Evolutionary conservation across 2,329 filamentous ascomycete genomes (phyloP), one percentile per base, ranked within the genome.

Genomic region (Pseudogymnoascus sp.): DNA sequence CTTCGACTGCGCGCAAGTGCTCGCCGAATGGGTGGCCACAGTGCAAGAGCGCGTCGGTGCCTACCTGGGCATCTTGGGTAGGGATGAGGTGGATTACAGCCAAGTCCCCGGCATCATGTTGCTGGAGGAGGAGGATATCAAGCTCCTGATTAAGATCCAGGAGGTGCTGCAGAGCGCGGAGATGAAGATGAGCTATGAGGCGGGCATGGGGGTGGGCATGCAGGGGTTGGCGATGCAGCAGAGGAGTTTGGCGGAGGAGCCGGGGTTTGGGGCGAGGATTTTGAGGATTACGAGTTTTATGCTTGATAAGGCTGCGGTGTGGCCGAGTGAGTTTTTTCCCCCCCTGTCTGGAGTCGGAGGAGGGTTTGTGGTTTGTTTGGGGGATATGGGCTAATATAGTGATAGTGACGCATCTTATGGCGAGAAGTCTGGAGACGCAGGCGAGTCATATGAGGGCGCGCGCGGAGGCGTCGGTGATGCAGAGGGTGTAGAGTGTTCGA

Each of bases 11-110:
- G 90, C 91, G 2, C 93, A 97, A 73, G 92, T 98, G 1, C 83
- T 99, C 34, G 92, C 92, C 0, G 93, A 98, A 76, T 99, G 93
- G 93, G 85, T 95, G 43, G 90, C 90, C 4, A 95, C 92, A 1
- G 85, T 98, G 3, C 95, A 99, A 75, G 93, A 97, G 72, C 89
- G 95, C 7, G 90, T 97, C n/a, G 93, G 93, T 0, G 86, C 87
- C 4, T 96, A 95, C 71, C 76, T 98, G 5, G 93, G 93, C 4
- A 86, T 97, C 5, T 82, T 98, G 1, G 93, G 93, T 11, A 88
- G 89, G 65, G 90, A 96, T 67, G 83, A 89, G 0, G 85, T 95
- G 36, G 92, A 97, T 70, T 82, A 91, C 62, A 80, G 82, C 0
- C 88, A 93, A 69, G 90, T 96, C 6, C 92, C 92, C 2, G 91